These are phyloP conservation scores for Cyberlindnera subsufficiens DNA, from an alignment of 805 yeast species.

Conservation along the genomic window DNA sequence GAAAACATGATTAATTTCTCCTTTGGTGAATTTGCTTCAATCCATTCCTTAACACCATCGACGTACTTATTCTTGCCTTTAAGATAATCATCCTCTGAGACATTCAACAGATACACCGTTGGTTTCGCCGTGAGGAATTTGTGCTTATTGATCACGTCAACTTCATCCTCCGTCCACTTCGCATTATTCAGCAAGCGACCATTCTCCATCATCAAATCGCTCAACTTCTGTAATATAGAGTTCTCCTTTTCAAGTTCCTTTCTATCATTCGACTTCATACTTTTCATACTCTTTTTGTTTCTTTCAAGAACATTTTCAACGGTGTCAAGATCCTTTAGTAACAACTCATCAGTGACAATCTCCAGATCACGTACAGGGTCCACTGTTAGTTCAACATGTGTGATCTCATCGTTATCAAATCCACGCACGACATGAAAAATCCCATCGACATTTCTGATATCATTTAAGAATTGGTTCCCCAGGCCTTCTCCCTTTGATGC, in stretches of 20 bases:
- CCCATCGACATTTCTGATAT: slow-evolving; percentile 77
- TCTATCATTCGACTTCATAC: slow-evolving; percentile 40
- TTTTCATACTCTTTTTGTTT: slow-evolving; percentile 35
- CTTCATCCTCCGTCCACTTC: slow-evolving; percentile 59
- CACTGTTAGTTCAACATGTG: slow-evolving; percentile 67
- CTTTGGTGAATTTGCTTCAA: slow-evolving; percentile 57
- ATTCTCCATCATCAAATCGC: slow-evolving; percentile 53
- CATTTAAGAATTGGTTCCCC: slow-evolving; percentile 75
- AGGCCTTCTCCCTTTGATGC: slow-evolving; percentile 83
- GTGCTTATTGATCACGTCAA: slow-evolving; percentile 61
- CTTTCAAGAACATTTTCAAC: slow-evolving; percentile 51
- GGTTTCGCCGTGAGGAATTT: slow-evolving; percentile 85
- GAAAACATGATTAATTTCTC: slow-evolving; percentile 66
- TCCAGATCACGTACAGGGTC: slow-evolving; percentile 74
- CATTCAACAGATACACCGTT: slow-evolving; percentile 70
- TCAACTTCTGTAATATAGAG: slow-evolving; percentile 30
- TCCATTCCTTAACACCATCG: slow-evolving; percentile 56
- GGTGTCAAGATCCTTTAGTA: slow-evolving; percentile 73
- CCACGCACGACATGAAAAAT: slow-evolving; percentile 76
- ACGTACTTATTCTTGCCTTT: slow-evolving; percentile 46
- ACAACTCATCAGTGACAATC: slow-evolving; percentile 67
- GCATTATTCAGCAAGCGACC: slow-evolving; percentile 58
- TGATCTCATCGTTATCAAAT: slow-evolving; percentile 69
- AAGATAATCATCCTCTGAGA: slow-evolving; percentile 63
- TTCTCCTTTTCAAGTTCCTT: slow-evolving; percentile 38